phyloP scores from a whole-genome alignment of 2,329 filamentous ascomycete species.

The Neonectria magnoliae region DNA sequence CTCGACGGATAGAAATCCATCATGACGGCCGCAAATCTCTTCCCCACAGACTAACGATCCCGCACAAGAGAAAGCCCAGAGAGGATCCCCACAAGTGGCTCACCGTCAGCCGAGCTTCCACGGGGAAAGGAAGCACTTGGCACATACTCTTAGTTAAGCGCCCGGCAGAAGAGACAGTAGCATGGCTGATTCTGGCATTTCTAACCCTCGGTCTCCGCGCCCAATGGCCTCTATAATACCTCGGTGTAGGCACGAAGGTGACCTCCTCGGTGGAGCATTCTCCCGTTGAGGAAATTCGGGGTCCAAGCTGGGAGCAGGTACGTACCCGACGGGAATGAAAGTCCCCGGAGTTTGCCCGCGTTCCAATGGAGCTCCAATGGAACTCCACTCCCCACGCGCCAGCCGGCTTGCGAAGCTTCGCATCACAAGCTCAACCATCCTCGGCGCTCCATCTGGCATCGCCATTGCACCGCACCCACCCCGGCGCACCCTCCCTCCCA shows the following conservation, averaged over 20 bases:
- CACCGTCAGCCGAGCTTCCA: not conserved
- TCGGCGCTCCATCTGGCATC: constrained; percentile 2
- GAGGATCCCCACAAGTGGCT: not conserved
- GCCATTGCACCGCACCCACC: not conserved
- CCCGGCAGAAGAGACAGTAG: not conserved
- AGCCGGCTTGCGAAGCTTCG: not conserved
- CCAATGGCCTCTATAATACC: not conserved
- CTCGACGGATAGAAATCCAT: not conserved
- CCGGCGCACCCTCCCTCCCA: not conserved
- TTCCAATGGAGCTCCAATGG: not conserved
- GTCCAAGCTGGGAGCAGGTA: not conserved
- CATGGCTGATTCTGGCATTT: not conserved
- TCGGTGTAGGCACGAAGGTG: not conserved
- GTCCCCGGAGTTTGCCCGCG: not conserved
- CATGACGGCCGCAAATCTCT: not conserved
- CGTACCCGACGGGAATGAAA: not conserved
- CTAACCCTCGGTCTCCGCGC: not conserved
- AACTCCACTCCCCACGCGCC: not conserved
- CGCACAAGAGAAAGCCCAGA: not conserved
- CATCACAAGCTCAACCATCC: not conserved
- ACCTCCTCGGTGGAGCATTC: not conserved
- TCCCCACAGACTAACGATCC: not conserved
- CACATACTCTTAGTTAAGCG: not conserved
- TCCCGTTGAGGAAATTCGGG: not conserved
- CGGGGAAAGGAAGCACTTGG: not conserved